Evolutionary conservation across 176 grass and related monocot genomes (phyloP), one percentile per base, ranked within the genome.

Genomic region (Tuctoria greenei): DNA sequence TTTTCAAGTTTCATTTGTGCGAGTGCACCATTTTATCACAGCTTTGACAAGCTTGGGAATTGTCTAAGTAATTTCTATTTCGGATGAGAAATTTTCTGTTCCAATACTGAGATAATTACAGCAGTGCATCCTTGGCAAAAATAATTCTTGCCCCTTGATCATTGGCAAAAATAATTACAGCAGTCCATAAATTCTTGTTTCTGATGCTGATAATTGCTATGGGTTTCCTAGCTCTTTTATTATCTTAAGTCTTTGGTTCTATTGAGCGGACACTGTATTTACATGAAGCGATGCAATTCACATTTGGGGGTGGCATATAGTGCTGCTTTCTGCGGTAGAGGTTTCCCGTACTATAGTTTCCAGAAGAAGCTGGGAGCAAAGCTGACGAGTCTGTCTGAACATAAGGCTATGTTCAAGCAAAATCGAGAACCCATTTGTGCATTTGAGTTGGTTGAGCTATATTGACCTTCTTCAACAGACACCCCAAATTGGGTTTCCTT

Each of bases 31-130:
- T 86, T 84, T 82, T 67, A 60, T 76, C 45, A 77, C 61, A 57
- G 72, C 44, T 70, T 83, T 84, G 60, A 64, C 65, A 62, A 64
- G 67, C 61, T 79, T 35, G 13, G 46, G 60, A 67, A 42, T 76
- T 78, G 43, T 77, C 69, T 65, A 57, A 87, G 85, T 86, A 89
- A 92, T 88, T 43, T 88, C 11, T 79, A 38, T 72, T 83, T 88
- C 1, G 7, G 43, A 69, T 70, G 75, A 69, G 40, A 40, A 58
- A 76, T 8, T 69, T 89, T 74, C 59, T 70, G 47, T 60, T 75
- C 18, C 20, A 79, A 78, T 28, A 47, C 70, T 58, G 18, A 73
- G 61, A 74, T 84, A 15, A 43, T 47, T 71, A 39, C 66, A 79
- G 15, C 64, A 77, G 62, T 36, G n/a, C n/a, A n/a, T 50, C 9